Percentiles rank a stretch among this genome's conserved stretches.
Conservation (phyloP, 306 rosid genomes). For the Glycine soja region DNA sequence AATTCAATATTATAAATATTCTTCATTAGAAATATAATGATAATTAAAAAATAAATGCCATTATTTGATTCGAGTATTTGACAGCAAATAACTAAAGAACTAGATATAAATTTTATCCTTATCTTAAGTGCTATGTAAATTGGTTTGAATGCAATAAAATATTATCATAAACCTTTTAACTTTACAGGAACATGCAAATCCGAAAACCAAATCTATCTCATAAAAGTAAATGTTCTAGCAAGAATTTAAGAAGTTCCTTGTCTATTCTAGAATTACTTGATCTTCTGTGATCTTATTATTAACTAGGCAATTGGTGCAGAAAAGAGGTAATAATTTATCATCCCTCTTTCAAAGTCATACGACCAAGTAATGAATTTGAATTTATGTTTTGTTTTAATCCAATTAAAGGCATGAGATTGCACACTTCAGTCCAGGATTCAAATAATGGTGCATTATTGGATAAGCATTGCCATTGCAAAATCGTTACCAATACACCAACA, state of each 20-base stretch:
- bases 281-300: no score
- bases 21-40: background rate
- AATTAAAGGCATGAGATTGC: no score
- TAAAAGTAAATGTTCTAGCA: background rate
- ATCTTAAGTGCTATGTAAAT: background rate
- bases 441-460: slow-evolving; percentile 11
- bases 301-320: no score
- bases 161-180: slow-evolving; percentile 4
- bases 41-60: background rate
- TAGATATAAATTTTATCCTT: background rate
- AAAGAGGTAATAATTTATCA: background rate
- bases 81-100: background rate
- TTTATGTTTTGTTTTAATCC: background rate
- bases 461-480: background rate
- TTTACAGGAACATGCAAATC: slow-evolving; percentile 1
- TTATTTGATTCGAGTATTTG: no score
- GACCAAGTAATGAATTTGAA: background rate
- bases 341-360: background rate
- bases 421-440: background rate
- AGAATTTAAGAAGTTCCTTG: background rate
- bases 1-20: background rate
- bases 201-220: background rate
- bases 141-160: slow-evolving; percentile 16
- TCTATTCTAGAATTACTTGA: background rate
- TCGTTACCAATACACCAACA: slow-evolving; percentile 70